Conservation (phyloP, 257 asterid genomes). For the Orobanche coerulescens region DNA sequence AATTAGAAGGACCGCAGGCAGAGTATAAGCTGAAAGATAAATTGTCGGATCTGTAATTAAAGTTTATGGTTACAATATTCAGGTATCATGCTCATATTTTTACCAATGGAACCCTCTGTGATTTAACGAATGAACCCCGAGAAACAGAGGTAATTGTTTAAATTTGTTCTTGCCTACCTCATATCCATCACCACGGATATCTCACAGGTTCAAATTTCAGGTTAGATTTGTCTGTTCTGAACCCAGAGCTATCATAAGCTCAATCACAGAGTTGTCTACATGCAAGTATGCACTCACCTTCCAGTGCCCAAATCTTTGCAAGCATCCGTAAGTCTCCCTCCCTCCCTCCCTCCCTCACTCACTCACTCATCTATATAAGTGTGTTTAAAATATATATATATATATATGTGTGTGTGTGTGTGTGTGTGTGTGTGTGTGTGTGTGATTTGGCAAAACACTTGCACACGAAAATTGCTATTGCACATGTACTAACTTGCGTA, state of each 20-base stretch:
- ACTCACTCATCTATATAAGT: not conserved
- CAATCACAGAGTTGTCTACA: conserved; percentile 88
- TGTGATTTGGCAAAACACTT: not conserved
- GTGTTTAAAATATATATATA: not conserved
- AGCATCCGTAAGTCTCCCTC: conserved; percentile 78
- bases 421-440: not conserved
- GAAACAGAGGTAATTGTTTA: conserved; percentile 68
- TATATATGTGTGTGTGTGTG: not conserved
- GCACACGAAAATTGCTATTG: not conserved
- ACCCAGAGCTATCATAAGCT: conserved; percentile 88
- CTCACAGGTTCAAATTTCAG: conserved; percentile 37
- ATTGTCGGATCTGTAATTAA: conserved; percentile 9
- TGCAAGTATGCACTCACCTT: conserved; percentile 96
- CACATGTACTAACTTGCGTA: not conserved
- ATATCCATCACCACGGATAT: conserved; percentile 8
- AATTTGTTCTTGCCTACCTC: conserved; percentile 13
- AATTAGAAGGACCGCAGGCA: not conserved
- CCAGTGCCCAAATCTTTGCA: conserved; percentile 93
- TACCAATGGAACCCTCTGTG: conserved; percentile 85
- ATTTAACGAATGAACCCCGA: conserved; percentile 83
- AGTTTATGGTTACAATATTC: conserved; percentile 19
- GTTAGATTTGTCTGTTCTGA: conserved; percentile 96
- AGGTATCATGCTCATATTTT: conserved; percentile 91
- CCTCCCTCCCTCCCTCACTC: conserved; percentile 11
- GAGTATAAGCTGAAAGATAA: conserved; percentile 5